phyloP scores from a whole-genome alignment of 2,329 filamentous ascomycete genomes.

The Alternaria gansuensis region DNA sequence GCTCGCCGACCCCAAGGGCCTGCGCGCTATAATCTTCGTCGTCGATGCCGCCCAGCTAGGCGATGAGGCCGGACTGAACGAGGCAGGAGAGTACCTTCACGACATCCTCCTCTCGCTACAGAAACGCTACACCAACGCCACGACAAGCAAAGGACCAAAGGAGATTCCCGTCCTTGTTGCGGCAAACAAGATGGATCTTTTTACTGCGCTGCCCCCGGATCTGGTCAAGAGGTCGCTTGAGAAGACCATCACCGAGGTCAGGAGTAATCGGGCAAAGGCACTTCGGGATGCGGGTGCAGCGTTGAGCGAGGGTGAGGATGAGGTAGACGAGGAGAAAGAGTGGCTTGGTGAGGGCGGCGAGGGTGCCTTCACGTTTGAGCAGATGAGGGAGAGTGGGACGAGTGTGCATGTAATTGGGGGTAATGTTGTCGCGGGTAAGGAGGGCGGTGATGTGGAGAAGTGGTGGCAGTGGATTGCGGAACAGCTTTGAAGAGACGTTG shows the following conservation, averaged over 20 bases:
- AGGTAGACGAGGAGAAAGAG: constrained; percentile 72
- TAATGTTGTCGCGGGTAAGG: constrained; percentile 66
- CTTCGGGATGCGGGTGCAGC: constrained; percentile 83
- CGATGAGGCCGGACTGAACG: constrained; percentile 64
- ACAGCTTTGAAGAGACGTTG: constrained; percentile 63
- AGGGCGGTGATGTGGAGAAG: constrained; percentile 75
- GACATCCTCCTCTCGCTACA: constrained; percentile 87
- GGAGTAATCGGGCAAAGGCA: constrained; percentile 77
- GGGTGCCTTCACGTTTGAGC: constrained; percentile 78
- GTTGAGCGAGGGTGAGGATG: constrained; percentile 62
- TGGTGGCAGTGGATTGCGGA: constrained; percentile 94
- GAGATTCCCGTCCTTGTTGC: constrained; percentile 81
- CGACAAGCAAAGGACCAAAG: constrained; percentile 65
- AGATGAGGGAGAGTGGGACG: constrained; percentile 85
- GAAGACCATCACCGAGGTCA: constrained; percentile 79
- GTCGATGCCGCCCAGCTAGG: constrained; percentile 75
- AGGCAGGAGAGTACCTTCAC: constrained; percentile 85
- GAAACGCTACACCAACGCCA: constrained; percentile 68
- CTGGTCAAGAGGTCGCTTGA: constrained; percentile 80
- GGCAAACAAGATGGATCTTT: constrained; percentile 95
- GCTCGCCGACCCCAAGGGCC: constrained; percentile 57
- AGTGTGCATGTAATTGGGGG: constrained; percentile 80
- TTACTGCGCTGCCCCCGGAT: constrained; percentile 84
- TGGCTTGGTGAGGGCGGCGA: constrained; percentile 85
- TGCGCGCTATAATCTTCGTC: constrained; percentile 82